Percentiles rank a stretch among this genome's conserved stretches.
Evolutionary conservation across 2,329 filamentous ascomycete species (phyloP).

Genomic region (Trichoderma brevicompactum): DNA sequence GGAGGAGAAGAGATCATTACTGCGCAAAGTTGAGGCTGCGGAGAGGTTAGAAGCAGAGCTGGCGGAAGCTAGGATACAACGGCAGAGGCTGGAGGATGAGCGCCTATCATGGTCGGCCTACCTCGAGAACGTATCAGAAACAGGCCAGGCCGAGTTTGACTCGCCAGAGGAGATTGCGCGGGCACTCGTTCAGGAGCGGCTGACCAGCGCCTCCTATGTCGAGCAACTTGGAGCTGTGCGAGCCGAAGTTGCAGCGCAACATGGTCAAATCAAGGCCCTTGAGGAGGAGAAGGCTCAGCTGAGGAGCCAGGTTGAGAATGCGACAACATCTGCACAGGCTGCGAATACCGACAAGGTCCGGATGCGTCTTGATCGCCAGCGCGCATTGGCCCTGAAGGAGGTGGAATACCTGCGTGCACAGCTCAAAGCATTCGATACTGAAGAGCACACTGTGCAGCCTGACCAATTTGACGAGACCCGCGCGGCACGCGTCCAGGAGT

Average conservation of each 20-base stretch:
- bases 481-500: conserved; percentile 72
- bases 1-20: conserved; percentile 86
- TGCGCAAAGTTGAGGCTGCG: conserved; percentile 76
- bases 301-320: conserved; percentile 70
- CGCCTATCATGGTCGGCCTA: conserved; percentile 84
- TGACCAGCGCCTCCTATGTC: conserved; percentile 78
- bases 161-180: conserved; percentile 86
- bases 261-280: conserved; percentile 72
- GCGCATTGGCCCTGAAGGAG: conserved; percentile 84
- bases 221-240: conserved; percentile 80
- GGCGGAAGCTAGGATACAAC: conserved; percentile 77
- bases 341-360: conserved; percentile 43
- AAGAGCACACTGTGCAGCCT: conserved; percentile 84
- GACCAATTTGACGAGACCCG: conserved; percentile 79
- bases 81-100: conserved; percentile 87
- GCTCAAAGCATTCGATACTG: conserved; percentile 82
- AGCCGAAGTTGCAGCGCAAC: conserved; percentile 76
- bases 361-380: conserved; percentile 81
- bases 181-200: conserved; percentile 79
- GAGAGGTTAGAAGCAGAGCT: conserved; percentile 76
- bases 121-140: conserved; percentile 68
- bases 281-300: conserved; percentile 71
- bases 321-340: conserved; percentile 24
- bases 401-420: conserved; percentile 93
- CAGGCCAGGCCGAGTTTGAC: conserved; percentile 74